Percentiles rank a stretch among this genome's conserved stretches.
Evolutionary conservation across 2,329 filamentous ascomycete genomes (phyloP).

Genomic region (Arthrobotrys entomopaga): DNA sequence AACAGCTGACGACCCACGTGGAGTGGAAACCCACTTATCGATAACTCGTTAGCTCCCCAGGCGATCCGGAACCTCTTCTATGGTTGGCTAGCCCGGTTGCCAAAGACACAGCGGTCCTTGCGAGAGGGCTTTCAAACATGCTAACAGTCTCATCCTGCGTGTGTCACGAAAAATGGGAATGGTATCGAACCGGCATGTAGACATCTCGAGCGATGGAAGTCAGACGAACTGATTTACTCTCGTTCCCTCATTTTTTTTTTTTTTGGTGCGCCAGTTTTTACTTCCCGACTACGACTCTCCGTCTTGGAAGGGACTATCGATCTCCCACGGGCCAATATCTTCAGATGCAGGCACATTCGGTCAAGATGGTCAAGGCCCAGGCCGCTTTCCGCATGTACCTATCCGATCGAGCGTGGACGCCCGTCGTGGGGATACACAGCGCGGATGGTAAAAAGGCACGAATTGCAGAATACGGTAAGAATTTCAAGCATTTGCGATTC

Average conservation of each 20-base stretch:
- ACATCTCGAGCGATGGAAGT: too few relatives aligned
- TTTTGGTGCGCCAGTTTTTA: not conserved
- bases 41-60: too few relatives aligned
- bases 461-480: conserved; percentile 11
- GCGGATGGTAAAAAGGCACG: conserved; percentile 8
- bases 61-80: too few relatives aligned
- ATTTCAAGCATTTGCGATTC: not conserved
- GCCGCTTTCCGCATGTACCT: conserved; percentile 32
- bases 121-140: too few relatives aligned
- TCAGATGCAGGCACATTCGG: conserved; percentile 30
- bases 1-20: not conserved
- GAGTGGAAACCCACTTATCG: not conserved
- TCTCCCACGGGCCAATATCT: not conserved
- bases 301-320: conserved; percentile 7
- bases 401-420: conserved; percentile 36
- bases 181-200: too few relatives aligned
- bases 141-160: too few relatives aligned
- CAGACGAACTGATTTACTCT: too few relatives aligned
- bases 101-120: not conserved
- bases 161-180: too few relatives aligned
- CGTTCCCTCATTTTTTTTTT: too few relatives aligned
- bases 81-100: too few relatives aligned
- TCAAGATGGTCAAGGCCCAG: not conserved
- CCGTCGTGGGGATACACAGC: conserved; percentile 8
- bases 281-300: not conserved